Percentiles rank a stretch among this genome's conserved stretches.
phyloP scores from a whole-genome alignment of 495 filamentous ascomycete genomes.

The Penicillium maclennaniae region DNA sequence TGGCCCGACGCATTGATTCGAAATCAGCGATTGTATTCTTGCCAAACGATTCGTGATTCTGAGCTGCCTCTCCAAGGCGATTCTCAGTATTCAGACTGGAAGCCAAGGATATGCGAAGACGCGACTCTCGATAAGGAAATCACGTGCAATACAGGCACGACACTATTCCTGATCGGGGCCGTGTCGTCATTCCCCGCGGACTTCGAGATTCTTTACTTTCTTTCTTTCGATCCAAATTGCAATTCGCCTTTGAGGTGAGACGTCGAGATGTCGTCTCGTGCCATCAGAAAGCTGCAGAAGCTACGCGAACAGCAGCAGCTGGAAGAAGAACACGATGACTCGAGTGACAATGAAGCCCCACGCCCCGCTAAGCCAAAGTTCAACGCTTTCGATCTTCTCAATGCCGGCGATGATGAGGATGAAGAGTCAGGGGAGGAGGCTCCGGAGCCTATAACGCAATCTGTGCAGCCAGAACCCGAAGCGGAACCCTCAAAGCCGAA shows the following conservation, averaged over 20 bases:
- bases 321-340: slow-evolving; percentile 46
- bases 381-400: slow-evolving; percentile 50
- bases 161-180: slow-evolving; percentile 27
- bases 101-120: background rate
- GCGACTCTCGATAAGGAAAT: slow-evolving; percentile 10
- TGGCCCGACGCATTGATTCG: slow-evolving; percentile 60
- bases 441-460: slow-evolving; percentile 21
- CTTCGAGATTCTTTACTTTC: background rate
- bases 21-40: background rate
- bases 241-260: background rate
- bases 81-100: slow-evolving; percentile 1
- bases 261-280: slow-evolving; percentile 69
- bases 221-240: background rate
- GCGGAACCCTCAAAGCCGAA: slow-evolving; percentile 26
- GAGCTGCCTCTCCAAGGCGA: slow-evolving; percentile 3
- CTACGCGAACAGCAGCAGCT: slow-evolving; percentile 61
- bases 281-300: slow-evolving; percentile 71
- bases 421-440: slow-evolving; percentile 44
- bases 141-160: slow-evolving; percentile 17
- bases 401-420: slow-evolving; percentile 60
- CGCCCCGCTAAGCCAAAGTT: slow-evolving; percentile 37
- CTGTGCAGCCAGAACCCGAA: slow-evolving; percentile 9
- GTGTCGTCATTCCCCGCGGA: slow-evolving; percentile 44
- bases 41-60: slow-evolving; percentile 8
- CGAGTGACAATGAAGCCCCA: slow-evolving; percentile 45